phyloP scores from a whole-genome alignment of 2,329 filamentous ascomycete genomes.

The Colletotrichum godetiae region DNA sequence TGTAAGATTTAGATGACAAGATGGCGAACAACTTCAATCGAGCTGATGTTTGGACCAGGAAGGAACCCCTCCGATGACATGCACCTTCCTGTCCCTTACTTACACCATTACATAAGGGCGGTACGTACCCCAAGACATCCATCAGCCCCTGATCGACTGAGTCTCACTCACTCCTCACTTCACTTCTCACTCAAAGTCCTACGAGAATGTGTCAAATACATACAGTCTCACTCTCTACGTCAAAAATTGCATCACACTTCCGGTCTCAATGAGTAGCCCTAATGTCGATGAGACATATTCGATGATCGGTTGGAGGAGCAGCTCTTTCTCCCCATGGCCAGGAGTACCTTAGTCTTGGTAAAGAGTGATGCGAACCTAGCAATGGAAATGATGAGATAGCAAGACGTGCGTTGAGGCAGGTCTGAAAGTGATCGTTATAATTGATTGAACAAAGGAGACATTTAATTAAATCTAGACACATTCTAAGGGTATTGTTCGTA shows the following conservation, averaged over 20 bases:
- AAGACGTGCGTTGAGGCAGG: not conserved
- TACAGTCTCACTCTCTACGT: not conserved
- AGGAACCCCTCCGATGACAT: not conserved
- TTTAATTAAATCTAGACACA: conserved; percentile 26
- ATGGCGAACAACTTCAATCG: not conserved
- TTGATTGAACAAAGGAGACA: not conserved
- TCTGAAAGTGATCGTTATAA: not conserved
- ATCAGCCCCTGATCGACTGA: not conserved
- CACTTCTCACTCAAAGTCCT: too few species aligned
- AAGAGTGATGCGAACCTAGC: too few species aligned
- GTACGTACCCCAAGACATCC: not conserved
- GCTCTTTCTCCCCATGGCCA: not conserved
- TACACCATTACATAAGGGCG: not conserved
- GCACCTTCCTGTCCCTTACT: not conserved
- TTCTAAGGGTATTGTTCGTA: conserved; percentile 34
- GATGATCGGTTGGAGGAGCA: not conserved
- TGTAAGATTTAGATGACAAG: not conserved
- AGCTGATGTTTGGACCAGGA: not conserved
- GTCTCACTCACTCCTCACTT: not conserved
- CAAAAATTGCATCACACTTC: not conserved
- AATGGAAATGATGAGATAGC: too few species aligned
- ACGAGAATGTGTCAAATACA: not conserved
- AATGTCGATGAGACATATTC: not conserved
- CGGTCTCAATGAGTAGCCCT: not conserved
- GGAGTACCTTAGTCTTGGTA: too few species aligned